Base-by-base conservation (phyloP, 495 filamentous ascomycete species). In the Pseudevernia furfuracea region DNA sequence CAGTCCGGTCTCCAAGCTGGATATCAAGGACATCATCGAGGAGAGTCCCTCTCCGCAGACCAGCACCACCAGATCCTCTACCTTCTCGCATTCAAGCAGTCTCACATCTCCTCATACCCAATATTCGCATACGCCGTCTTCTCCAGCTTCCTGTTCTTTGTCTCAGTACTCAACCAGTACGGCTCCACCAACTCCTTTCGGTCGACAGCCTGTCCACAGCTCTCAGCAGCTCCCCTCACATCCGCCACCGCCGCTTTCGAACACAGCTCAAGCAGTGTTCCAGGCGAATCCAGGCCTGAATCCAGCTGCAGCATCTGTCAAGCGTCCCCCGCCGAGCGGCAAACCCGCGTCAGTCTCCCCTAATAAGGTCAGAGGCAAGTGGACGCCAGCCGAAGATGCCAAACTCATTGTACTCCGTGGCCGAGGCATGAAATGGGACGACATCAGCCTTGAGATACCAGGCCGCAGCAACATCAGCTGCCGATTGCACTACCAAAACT, bases 341-440 rank as follows among this genome's bases (percentile, higher is more conserved):
- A 58, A 65, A 4, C 66, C 63, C 28, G 21, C 84, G 15, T 78
- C 79, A 52, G 88, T 92, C 67, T 89, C 89, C 0, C 90, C 90
- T 8, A 90, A 90, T 14, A 97, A 96, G 78, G 96, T 90, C 74
- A 92, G 96, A 73, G 52, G 53, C 55, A 97, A 97, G 76, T 98
- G 94, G 94, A 92, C 88, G 44, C 79, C 87, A 1, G 90, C 96
- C 49, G 94, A 98, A 75, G 91, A 97, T 72, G 86, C 87, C 48
- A 71, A 92, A 59, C 96, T 96, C 73, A 96, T 96, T 64, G 87
- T 91, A 70, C 81, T 98, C 63, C 85, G 94, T 34, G 89, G 89
- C 39, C 85, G 82, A 67, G 90, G 90, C 14, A 94, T 95, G 88
- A 97, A 97, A 70, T 98, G 94, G 94, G 94, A 97, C 67, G 95